A percentile compares a stretch with the other conserved stretches of the same genome.
phyloP scores from a whole-genome alignment of 2,329 filamentous ascomycete species.

The Cercospora citrullina region DNA sequence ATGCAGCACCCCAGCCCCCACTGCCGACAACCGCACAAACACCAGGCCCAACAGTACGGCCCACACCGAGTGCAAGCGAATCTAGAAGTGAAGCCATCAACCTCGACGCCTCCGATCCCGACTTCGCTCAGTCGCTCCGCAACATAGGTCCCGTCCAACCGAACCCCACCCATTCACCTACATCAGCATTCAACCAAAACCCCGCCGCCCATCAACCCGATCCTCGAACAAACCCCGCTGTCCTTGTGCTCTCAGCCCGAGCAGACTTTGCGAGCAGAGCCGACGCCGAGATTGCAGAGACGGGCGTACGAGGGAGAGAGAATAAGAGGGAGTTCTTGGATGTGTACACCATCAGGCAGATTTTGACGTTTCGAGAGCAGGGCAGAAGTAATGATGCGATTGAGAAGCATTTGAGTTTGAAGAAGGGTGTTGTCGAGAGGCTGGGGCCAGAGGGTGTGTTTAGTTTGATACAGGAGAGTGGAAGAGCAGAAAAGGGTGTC shows the following conservation, averaged over 20 bases:
- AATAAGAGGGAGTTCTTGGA: constrained; percentile 49
- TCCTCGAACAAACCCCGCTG: constrained; percentile 54
- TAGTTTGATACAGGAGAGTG: constrained; percentile 33
- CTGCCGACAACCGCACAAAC: constrained; percentile 33
- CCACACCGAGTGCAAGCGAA: constrained; percentile 42
- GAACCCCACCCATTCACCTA: constrained; percentile 57
- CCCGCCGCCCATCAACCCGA: constrained; percentile 39
- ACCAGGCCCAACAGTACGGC: constrained; percentile 46
- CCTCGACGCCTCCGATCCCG: constrained; percentile 61
- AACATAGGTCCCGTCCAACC: constrained; percentile 60
- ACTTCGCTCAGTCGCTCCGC: constrained; percentile 79
- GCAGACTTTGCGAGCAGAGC: constrained; percentile 53
- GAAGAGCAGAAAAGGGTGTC: constrained; percentile 35
- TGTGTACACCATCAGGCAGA: constrained; percentile 43
- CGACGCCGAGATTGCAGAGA: constrained; percentile 54
- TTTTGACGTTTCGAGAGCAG: constrained; percentile 38
- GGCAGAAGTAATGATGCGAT: constrained; percentile 35
- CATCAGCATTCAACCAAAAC: constrained; percentile 51
- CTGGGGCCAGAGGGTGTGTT: constrained; percentile 38
- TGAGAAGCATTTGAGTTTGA: constrained; percentile 39
- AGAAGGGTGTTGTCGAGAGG: constrained; percentile 37
- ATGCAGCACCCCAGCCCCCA: constrained; percentile 32
- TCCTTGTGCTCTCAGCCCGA: constrained; percentile 55
- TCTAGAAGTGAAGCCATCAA: constrained; percentile 54
- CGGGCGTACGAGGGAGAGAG: constrained; percentile 44